Percentiles rank a stretch among this genome's conserved stretches.
phyloP scores from a whole-genome alignment of 805 yeast species.

The Isabelozyma heimii region DNA sequence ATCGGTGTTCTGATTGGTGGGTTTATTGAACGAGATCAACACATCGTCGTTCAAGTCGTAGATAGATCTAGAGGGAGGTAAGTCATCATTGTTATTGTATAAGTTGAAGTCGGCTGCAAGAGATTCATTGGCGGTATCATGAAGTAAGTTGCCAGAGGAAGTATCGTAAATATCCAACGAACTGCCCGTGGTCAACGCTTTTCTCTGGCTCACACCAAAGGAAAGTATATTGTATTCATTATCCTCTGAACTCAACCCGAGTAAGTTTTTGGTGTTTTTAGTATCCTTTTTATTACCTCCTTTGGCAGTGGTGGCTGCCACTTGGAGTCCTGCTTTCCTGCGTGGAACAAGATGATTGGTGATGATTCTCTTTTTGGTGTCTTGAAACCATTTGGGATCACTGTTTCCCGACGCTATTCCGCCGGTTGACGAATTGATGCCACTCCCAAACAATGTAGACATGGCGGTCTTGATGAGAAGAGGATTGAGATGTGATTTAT shows the following conservation, averaged over 20 bases:
- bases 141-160: slow-evolving; percentile 17
- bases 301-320: slow-evolving; percentile 13
- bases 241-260: slow-evolving; percentile 5
- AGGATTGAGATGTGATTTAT: neutral
- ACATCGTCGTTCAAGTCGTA: slow-evolving; percentile 48
- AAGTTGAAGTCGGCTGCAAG: slow-evolving; percentile 25
- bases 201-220: slow-evolving; percentile 29
- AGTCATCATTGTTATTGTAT: slow-evolving; percentile 31
- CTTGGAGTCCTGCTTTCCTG: slow-evolving; percentile 39
- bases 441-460: neutral
- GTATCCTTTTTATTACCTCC: neutral
- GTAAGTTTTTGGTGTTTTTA: slow-evolving; percentile 4
- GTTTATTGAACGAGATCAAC: slow-evolving; percentile 32
- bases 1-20: slow-evolving; percentile 30
- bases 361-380: slow-evolving; percentile 32
- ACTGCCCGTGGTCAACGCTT: slow-evolving; percentile 10
- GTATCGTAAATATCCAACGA: slow-evolving; percentile 17
- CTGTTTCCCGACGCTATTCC: neutral
- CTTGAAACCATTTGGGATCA: slow-evolving; percentile 37
- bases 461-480: neutral
- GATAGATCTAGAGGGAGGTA: slow-evolving; percentile 51
- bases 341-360: slow-evolving; percentile 42
- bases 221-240: slow-evolving; percentile 34
- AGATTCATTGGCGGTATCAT: slow-evolving; percentile 29
- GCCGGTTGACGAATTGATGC: neutral